phyloP scores from a whole-genome alignment of 179 eudicot genomes.

The Silene vulgaris region DNA sequence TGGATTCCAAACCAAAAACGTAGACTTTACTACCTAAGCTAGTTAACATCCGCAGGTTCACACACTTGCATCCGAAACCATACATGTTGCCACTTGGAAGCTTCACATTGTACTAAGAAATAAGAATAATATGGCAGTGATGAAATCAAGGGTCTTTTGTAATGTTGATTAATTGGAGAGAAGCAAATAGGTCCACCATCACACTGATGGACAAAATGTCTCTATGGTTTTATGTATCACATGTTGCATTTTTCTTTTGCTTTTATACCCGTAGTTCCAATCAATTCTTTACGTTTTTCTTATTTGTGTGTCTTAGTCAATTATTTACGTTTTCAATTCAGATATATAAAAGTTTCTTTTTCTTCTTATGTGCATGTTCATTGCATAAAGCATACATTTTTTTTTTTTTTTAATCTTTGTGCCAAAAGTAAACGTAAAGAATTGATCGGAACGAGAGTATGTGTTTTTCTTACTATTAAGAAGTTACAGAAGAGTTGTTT shows the following conservation, averaged over 20 bases:
- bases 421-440: too few species aligned
- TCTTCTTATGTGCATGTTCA: too few species aligned
- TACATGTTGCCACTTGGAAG: not conserved
- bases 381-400: too few species aligned
- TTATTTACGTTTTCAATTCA: too few species aligned
- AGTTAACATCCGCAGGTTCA: not conserved
- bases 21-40: not conserved
- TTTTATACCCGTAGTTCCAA: not conserved
- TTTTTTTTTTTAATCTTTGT: not conserved
- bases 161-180: not conserved
- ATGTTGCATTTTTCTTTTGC: slow-evolving; percentile 27
- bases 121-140: not conserved
- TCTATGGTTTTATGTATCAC: slow-evolving; percentile 26
- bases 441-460: too few species aligned
- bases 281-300: not conserved
- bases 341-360: too few species aligned
- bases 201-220: slow-evolving; percentile 17
- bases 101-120: slow-evolving; percentile 16
- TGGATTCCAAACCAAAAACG: not conserved
- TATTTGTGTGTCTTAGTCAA: not conserved
- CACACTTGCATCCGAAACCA: not conserved
- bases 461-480: not conserved
- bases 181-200: slow-evolving; percentile 25
- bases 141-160: slow-evolving; percentile 17
- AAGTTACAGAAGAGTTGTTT: not conserved